Evolutionary conservation across 192 early-diverging fungal species (phyloP), one percentile per base, ranked within the genome.

Genomic region (Backusella parvicylindrica): DNA sequence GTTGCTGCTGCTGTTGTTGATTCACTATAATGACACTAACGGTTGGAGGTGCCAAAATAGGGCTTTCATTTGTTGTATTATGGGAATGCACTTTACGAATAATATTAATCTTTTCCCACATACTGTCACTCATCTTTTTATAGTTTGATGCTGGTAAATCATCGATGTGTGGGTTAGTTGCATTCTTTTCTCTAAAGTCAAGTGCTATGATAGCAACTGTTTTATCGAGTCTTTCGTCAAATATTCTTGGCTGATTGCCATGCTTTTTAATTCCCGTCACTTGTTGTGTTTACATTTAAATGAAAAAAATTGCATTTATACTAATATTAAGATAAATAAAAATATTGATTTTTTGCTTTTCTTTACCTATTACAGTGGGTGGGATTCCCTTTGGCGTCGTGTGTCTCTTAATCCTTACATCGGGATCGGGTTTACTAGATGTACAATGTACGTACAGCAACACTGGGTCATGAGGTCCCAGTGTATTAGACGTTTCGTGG

Each of bases 191-290:
- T 43, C 68, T 9, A 18, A 70, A 70, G 31, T 70, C 68, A 31
- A 70, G 23, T 0, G 36, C 28, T 16, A 70, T 70, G 36, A 70
- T 43, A 0, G 37, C 23, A 13, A 70, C 40, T 0, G 12, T 26
- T 23, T 40, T 70, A 18, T 70, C 68, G 11, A 1, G 0, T 70
- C 68, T 28, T 4, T 43, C 37, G 2, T 70, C 68, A 1, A 30
- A 8, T 16, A 70, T 47, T 40, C 21, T 43, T 43, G 68, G 68
- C 36, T 35, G 15, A 31, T 23, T 43, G 1, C 68, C 68, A 30
- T n/a, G 37, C 12, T 18, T 70, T 43, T 70, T 70, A 11, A 70
- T 41, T 7, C 68, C 68, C 4, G 68, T 70, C 13, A 70, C 68
- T 68, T 21, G 7, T 23, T 21, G 6, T 28, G 12, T 9, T 18